Evolutionary conservation across 768 basidiomycete genomes (phyloP), one percentile per base, ranked within the genome.

Genomic region (Suillus paluster): DNA sequence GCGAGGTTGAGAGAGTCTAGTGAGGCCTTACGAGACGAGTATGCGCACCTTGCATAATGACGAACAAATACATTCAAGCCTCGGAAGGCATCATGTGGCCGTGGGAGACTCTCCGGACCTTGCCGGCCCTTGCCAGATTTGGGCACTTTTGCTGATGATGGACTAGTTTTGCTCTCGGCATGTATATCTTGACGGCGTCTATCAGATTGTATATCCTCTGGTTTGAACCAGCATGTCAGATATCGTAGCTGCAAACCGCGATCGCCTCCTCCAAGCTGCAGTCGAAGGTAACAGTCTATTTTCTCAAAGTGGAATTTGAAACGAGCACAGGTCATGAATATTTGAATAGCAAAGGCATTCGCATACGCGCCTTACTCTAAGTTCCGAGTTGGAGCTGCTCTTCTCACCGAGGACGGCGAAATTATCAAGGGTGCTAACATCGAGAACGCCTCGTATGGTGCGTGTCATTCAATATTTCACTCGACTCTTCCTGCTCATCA

Each of bases 381-480:
- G 34, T 97, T 99, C 71, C 87, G 90, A 9, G 97, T 98, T 17
- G 97, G 97, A 0, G 96, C 95, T 0, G 92, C 95, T 1, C 75
- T 98, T 12, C 76, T 98, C 19, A 79, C 88, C 2, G 71, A 83
- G 0, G 85, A 90, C 45, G 93, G 92, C 0, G 73, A 79, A 10
- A 84, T 97, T 23, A 85, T 97, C 62, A 89, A 85, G 63, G 95
- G 97, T 6, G 89, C 91, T 34, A 98, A 97, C 73, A 84, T 99
- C 63, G 97, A 99, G 79, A 98, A 97, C 68, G 95, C 94, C 0
- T 90, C 91, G 0, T 93, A 94, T 68, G 95, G 96, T 95, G 62
- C n/a, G 79, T 68, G 9, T 36, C 36, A 21, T 27, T 74, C 36
- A 15, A 4, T 15, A n/a, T 41, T 15, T 17, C 33, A 23, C 17